These are phyloP conservation scores for Hypoxylon trugodes DNA, from an alignment of 495 filamentous ascomycete species.

Conservation along the genomic window DNA sequence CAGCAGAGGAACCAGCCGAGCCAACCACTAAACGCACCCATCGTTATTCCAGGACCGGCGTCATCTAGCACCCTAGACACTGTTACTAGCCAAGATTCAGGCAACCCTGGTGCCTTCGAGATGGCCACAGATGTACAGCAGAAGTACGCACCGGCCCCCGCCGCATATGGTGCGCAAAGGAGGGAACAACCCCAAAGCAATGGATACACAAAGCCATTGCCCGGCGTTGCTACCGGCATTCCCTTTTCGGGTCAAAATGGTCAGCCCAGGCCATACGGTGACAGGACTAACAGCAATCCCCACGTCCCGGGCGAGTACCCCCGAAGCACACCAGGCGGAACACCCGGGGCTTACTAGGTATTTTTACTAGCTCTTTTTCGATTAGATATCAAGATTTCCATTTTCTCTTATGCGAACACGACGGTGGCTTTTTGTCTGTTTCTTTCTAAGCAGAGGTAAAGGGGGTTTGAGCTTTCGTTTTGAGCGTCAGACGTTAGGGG, in stretches of 20 bases:
- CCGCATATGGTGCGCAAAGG: conserved; percentile 19
- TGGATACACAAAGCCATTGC: conserved; percentile 25
- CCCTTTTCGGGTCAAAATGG: conserved; percentile 25
- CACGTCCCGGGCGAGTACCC: conserved; percentile 69
- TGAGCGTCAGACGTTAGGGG: not conserved
- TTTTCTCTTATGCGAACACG: no score
- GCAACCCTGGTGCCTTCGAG: conserved; percentile 35
- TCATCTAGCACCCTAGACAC: conserved; percentile 17
- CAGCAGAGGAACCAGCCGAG: conserved; percentile 15
- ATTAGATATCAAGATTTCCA: no score
- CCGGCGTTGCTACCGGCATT: conserved; percentile 2
- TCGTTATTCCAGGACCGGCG: conserved; percentile 28
- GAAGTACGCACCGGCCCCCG: conserved; percentile 27
- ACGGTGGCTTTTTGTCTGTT: not conserved
- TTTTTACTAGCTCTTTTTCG: no score
- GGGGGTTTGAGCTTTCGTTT: not conserved
- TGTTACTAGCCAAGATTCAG: conserved; percentile 43
- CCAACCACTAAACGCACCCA: conserved; percentile 4
- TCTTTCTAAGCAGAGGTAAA: not conserved
- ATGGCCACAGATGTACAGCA: conserved; percentile 35
- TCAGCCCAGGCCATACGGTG: conserved; percentile 32
- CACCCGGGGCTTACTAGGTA: conserved; percentile 26
- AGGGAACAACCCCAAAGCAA: conserved; percentile 14
- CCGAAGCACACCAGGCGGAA: conserved; percentile 39
- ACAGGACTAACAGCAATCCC: conserved; percentile 52